These are phyloP conservation scores for Ogataea siamensis DNA, from an alignment of 805 yeast species.

Conservation along the genomic window DNA sequence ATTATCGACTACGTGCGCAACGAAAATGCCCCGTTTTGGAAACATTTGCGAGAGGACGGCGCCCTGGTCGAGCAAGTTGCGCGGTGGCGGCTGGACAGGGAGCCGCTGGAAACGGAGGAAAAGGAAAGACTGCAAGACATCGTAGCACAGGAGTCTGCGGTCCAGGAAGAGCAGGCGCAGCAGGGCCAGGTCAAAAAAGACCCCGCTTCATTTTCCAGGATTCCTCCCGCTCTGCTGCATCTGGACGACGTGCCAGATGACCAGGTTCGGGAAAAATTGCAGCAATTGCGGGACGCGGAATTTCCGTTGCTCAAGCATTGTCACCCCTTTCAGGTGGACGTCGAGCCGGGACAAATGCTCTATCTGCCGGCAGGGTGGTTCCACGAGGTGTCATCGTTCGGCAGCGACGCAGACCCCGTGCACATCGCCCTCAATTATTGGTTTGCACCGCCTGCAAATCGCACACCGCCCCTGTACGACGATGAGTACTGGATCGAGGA, in stretches of 20 bases:
- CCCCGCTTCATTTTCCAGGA: slow-evolving; percentile 67
- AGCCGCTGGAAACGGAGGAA: slow-evolving; percentile 25
- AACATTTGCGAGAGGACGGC: slow-evolving; percentile 58
- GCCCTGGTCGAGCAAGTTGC: slow-evolving; percentile 51
- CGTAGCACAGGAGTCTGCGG: slow-evolving; percentile 32
- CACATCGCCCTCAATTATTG: slow-evolving; percentile 74
- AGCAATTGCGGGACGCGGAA: slow-evolving; percentile 36
- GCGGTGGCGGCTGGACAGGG: slow-evolving; percentile 38
- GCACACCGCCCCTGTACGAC: slow-evolving; percentile 37
- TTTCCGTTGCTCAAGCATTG: slow-evolving; percentile 51
- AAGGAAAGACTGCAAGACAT: slow-evolving; percentile 24
- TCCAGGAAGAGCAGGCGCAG: slow-evolving; percentile 14
- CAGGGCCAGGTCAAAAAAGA: slow-evolving; percentile 34
- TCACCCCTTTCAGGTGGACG: slow-evolving; percentile 42
- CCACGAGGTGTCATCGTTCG: slow-evolving; percentile 73
- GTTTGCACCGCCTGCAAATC: slow-evolving; percentile 63
- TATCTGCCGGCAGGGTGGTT: slow-evolving; percentile 81
- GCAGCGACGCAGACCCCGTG: slow-evolving; percentile 33
- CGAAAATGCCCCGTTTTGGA: slow-evolving; percentile 62
- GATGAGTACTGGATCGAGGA: slow-evolving; percentile 56
- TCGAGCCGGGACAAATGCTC: slow-evolving; percentile 64
- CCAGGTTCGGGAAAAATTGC: slow-evolving; percentile 28
- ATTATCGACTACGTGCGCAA: slow-evolving; percentile 60
- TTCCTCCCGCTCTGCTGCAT: slow-evolving; percentile 65
- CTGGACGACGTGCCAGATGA: slow-evolving; percentile 47